Base-by-base conservation (phyloP, 148 eudicot species). In the Silene uniflora region DNA sequence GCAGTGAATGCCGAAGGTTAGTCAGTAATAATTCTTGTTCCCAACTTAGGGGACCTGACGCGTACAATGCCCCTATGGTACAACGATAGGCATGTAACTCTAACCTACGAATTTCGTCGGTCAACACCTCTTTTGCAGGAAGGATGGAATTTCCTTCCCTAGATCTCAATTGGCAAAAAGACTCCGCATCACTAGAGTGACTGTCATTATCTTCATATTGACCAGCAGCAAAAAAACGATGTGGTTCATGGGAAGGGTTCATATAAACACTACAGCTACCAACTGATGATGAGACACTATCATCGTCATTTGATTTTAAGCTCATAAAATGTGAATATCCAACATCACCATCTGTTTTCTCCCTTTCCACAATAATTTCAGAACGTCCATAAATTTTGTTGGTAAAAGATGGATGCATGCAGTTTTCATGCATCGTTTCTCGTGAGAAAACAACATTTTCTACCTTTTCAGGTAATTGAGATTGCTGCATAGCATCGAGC, bases 41-140 rank as follows among this genome's bases (percentile, higher is more conserved):
- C 97, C 97, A 91, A 88, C 90, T 91, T 85, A 91, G 83, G 42
- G 93, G 91, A 76, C 97, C 97, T 42, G 85, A 86, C 72, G 93
- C 97, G 87, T 89, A 88, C 82, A 91, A 89, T 73, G 93, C 93
- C 83, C 84, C 89, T 68, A 91, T 81, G 63, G 88, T 90, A 82
- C 89, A 75, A 74, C 88, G 90, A 79, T 91, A 91, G 66, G 97
- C 97, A 82, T 88, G 89, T 81, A 88, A 85, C 84, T 91, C 97
- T 86, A 91, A 80, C 83, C 92, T 90, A 86, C 87, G 97, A 64
- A 89, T 82, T 83, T 87, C 86, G 44, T 77, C 86, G 3, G 76
- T 77, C 85, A 87, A 55, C 62, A 80, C 85, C 80, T 85, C 85
- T 73, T 83, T 77, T 65, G 79, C 35, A 63, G 83, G 82, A 83